Conservation (phyloP, 768 basidiomycete genomes). For the Lactarius deliciosus region DNA sequence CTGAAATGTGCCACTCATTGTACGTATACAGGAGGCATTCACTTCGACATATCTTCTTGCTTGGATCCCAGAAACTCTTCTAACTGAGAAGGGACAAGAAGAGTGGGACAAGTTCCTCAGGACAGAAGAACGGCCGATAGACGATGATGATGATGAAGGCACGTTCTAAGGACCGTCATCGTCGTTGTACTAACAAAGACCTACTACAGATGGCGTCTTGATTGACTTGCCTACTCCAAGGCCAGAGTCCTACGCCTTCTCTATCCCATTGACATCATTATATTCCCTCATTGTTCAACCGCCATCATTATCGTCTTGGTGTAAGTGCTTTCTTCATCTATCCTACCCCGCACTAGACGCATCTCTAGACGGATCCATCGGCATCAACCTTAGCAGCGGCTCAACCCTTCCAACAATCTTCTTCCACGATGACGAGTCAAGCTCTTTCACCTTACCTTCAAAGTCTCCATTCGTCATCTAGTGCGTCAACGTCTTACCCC, state of each 20-base stretch:
- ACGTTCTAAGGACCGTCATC: slow-evolving; percentile 30
- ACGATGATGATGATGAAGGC: slow-evolving; percentile 76
- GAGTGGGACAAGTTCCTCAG: slow-evolving; percentile 92
- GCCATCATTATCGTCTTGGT: slow-evolving; percentile 83
- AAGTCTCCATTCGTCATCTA: slow-evolving; percentile 43
- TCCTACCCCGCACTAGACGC: slow-evolving; percentile 1
- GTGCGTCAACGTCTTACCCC: slow-evolving; percentile 54
- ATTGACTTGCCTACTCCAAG: slow-evolving; percentile 81
- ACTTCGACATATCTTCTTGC: slow-evolving; percentile 80
- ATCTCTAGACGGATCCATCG: slow-evolving; percentile 75
- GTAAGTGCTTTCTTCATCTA: slow-evolving; percentile 41
- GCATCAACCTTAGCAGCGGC: slow-evolving; percentile 83
- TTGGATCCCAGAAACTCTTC: slow-evolving; percentile 88
- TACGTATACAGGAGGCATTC: slow-evolving; percentile 55
- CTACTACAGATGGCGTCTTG: slow-evolving; percentile 66
- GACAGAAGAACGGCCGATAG: slow-evolving; percentile 65
- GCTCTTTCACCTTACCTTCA: slow-evolving; percentile 58
- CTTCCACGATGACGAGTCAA: slow-evolving; percentile 97
- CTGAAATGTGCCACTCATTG: slow-evolving; percentile 24
- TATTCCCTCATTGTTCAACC: slow-evolving; percentile 87
- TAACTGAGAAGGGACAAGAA: slow-evolving; percentile 75
- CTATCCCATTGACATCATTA: slow-evolving; percentile 85
- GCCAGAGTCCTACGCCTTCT: slow-evolving; percentile 92
- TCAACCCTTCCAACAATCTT: slow-evolving; percentile 86
- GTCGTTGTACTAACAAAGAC: slow-evolving; percentile 13